phyloP scores from a whole-genome alignment of 2,329 filamentous ascomycete genomes.

The Claviceps digitariae region DNA sequence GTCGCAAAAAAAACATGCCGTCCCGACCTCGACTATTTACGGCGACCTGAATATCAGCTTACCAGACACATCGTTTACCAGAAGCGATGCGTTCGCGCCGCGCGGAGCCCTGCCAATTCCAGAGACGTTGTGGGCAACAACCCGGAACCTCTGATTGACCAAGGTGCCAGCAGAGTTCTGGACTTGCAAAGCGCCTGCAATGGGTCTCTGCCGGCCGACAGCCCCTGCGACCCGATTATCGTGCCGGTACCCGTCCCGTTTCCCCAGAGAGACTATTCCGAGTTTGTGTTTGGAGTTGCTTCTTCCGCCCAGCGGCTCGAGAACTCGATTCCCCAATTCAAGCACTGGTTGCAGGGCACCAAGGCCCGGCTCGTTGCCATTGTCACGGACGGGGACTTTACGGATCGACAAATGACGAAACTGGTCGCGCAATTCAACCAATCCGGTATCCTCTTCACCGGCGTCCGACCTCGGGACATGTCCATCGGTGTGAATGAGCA shows the following conservation, averaged over 20 bases:
- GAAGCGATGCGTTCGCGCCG: constrained; percentile 29
- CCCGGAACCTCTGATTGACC: constrained; percentile 22
- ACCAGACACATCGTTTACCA: constrained; percentile 30
- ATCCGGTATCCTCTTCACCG: constrained; percentile 20
- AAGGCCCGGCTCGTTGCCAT: constrained; percentile 37
- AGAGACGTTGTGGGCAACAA: constrained; percentile 25
- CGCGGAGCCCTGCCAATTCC: constrained; percentile 19
- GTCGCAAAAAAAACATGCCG: constrained; percentile 10
- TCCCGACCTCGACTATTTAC: constrained; percentile 17
- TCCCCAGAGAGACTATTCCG: constrained; percentile 28
- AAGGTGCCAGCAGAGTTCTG: constrained; percentile 15
- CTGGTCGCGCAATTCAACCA: constrained; percentile 15
- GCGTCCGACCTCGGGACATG: constrained; percentile 20
- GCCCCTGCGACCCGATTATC: constrained; percentile 27
- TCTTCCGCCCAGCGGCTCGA: constrained; percentile 36
- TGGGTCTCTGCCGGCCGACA: constrained; percentile 3
- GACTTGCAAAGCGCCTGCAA: constrained; percentile 15
- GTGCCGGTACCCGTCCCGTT: constrained; percentile 33
- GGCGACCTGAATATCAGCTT: constrained; percentile 18
- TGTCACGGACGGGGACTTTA: constrained; percentile 26
- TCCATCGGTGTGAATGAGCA: constrained; percentile 34
- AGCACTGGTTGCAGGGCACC: constrained; percentile 41
- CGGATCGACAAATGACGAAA: constrained; percentile 12
- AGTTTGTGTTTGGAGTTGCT: constrained; percentile 45
- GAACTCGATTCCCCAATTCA: constrained; percentile 35